Evolutionary conservation across 768 basidiomycete species (phyloP).

Genomic region (Hygrocybe punicea): DNA sequence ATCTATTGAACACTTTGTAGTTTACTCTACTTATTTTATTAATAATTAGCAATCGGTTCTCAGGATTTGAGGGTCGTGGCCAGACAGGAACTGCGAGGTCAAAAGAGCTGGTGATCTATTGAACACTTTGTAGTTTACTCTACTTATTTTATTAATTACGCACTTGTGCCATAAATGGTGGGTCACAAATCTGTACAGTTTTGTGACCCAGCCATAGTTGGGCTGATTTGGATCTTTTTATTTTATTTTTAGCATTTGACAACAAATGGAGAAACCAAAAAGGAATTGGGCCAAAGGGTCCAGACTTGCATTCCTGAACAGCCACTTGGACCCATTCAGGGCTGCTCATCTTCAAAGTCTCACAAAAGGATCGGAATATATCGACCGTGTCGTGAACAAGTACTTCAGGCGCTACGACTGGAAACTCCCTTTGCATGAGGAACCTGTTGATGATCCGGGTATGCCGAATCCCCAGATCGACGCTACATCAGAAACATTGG

Average conservation of each 20-base stretch:
- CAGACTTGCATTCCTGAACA: background rate
- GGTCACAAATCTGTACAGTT: too few species aligned
- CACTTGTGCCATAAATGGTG: too few species aligned
- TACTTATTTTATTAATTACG: too few species aligned
- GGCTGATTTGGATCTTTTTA: too few species aligned
- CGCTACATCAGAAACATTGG: background rate
- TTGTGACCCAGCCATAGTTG: too few species aligned
- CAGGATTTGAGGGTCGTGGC: background rate
- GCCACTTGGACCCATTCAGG: background rate
- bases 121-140: too few species aligned
- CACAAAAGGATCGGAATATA: background rate
- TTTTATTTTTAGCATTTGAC: too few species aligned
- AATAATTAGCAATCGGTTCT: background rate
- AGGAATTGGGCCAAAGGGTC: constrained; percentile 5
- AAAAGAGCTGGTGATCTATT: background rate
- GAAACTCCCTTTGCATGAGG: background rate
- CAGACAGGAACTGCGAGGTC: background rate
- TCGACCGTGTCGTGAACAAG: constrained; percentile 1
- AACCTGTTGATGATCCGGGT: background rate
- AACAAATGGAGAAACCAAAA: background rate
- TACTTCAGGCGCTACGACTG: constrained; percentile 3
- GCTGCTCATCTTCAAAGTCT: background rate
- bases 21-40: too few species aligned
- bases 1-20: too few species aligned
- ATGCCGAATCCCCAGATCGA: background rate